Percentiles rank a stretch among this genome's conserved stretches.
These are phyloP conservation scores for Brassica incana DNA, from an alignment of 345 rosid genomes.

Conservation along the genomic window DNA sequence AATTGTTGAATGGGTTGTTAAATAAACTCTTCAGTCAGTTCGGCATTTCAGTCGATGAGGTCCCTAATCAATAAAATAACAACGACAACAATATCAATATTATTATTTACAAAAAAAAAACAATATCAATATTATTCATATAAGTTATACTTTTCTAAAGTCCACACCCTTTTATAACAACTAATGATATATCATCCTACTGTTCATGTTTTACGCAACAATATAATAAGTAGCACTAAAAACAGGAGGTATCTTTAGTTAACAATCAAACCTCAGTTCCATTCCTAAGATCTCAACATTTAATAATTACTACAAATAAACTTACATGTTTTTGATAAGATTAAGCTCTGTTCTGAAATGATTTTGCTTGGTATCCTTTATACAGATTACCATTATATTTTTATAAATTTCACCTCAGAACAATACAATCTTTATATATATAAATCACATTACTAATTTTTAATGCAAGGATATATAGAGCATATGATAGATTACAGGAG, in stretches of 20 bases:
- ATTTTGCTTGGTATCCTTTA: neutral
- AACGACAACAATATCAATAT: neutral
- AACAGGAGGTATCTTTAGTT: neutral
- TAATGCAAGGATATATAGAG: neutral
- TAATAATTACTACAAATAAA: no score
- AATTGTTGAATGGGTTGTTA: neutral
- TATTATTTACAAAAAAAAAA: no score
- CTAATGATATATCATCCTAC: neutral
- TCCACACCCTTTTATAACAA: no score
- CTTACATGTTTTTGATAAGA: no score
- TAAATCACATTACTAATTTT: neutral
- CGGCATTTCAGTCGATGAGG: neutral
- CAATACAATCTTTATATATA: no score
- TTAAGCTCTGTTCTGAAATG: neutral
- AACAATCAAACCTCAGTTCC: neutral
- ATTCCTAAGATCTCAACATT: neutral
- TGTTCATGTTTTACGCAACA: neutral
- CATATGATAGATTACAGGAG: no score
- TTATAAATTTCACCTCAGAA: neutral
- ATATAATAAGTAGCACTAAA: neutral
- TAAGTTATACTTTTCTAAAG: no score
- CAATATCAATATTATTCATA: no score
- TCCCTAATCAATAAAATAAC: neutral
- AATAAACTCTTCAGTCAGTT: neutral
- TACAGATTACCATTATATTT: neutral